These are phyloP conservation scores for Geotrichum citri-aurantii DNA, from an alignment of 1,139 yeast species.

Conservation along the genomic window DNA sequence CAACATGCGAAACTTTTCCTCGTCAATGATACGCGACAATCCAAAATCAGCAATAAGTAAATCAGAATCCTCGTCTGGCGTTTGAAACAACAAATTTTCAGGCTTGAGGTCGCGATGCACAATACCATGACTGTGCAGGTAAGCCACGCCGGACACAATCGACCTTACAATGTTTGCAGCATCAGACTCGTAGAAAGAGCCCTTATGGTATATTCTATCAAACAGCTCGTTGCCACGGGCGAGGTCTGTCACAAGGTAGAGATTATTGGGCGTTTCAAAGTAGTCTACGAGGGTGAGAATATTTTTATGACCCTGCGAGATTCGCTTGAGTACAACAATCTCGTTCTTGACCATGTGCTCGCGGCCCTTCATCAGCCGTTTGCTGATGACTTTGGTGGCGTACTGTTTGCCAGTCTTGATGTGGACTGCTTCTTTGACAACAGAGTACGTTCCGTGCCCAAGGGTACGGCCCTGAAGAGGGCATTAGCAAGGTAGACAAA, in stretches of 20 bases:
- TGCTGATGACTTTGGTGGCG: constrained; percentile 43
- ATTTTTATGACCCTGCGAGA: constrained; percentile 49
- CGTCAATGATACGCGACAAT: constrained; percentile 46
- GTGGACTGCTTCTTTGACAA: constrained; percentile 40
- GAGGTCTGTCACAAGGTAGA: constrained; percentile 60
- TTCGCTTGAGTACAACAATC: constrained; percentile 46
- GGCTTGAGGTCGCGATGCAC: constrained; percentile 94
- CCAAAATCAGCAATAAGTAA: constrained; percentile 72
- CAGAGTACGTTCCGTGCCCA: constrained; percentile 41
- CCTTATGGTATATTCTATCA: constrained; percentile 50
- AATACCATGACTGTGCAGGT: constrained; percentile 70
- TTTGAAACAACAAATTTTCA: constrained; percentile 67
- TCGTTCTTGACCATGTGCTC: constrained; percentile 51
- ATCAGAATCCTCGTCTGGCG: constrained; percentile 42
- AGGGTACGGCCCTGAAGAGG: constrained; percentile 25
- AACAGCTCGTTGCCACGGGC: constrained; percentile 70
- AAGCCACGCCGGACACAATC: constrained; percentile 48
- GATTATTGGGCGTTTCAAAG: constrained; percentile 57
- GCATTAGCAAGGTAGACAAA: constrained; percentile 27
- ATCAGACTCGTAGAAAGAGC: constrained; percentile 46
- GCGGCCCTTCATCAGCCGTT: constrained; percentile 41
- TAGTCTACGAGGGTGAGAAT: constrained; percentile 61
- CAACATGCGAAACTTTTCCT: constrained; percentile 46
- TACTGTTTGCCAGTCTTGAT: constrained; percentile 37
- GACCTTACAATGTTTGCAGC: constrained; percentile 49